Evolutionary conservation across 140 eudicot species (phyloP).

Genomic region (Bidens hawaiensis): DNA sequence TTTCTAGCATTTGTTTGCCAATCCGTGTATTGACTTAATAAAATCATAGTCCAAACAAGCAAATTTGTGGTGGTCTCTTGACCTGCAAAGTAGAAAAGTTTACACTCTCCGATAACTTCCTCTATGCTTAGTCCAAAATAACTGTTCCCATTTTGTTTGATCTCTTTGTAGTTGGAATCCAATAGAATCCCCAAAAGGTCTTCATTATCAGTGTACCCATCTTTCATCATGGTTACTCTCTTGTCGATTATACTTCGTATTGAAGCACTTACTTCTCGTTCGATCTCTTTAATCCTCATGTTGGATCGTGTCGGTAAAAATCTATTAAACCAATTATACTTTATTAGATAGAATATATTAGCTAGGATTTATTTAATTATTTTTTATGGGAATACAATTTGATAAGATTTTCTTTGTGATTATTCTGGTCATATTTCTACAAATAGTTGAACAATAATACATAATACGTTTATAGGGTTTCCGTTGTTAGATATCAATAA

Average conservation of each 20-base stretch:
- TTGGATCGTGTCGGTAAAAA: not conserved
- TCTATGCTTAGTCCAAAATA: no score
- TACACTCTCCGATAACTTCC: not conserved
- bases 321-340: not conserved
- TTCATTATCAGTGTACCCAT: no score
- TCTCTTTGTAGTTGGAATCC: no score
- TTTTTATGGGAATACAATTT: no score
- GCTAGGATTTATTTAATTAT: not conserved
- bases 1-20: conserved; percentile 10
- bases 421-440: not conserved
- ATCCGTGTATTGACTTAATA: not conserved
- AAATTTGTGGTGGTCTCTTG: not conserved
- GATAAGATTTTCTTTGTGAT: not conserved
- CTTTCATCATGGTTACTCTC: not conserved
- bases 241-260: conserved; percentile 4
- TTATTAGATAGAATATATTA: not conserved
- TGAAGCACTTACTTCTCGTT: not conserved
- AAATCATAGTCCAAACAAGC: conserved; percentile 3
- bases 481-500: no score
- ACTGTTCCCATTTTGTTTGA: no score
- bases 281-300: not conserved
- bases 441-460: not conserved
- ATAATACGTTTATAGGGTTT: not conserved
- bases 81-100: not conserved
- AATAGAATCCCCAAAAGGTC: no score